phyloP scores from a whole-genome alignment of 75 land plant species.

The Isoetes taiwanensis region DNA sequence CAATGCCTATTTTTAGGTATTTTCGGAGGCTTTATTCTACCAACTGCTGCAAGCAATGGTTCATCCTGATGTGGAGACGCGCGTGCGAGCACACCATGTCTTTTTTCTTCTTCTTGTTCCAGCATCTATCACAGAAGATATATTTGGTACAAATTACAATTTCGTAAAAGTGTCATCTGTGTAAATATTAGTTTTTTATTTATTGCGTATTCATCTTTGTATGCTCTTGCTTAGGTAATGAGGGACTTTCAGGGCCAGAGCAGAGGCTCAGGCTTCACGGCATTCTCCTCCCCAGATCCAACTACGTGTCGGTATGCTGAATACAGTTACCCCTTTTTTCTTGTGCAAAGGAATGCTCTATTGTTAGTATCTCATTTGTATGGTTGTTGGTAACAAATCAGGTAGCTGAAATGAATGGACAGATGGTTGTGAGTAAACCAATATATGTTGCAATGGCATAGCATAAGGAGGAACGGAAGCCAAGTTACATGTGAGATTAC shows the following conservation, averaged over 20 bases:
- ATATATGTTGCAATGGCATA: slow-evolving; percentile 92
- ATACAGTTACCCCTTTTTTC: too few species aligned
- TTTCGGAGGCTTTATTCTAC: slow-evolving; percentile 83
- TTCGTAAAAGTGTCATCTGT: too few species aligned
- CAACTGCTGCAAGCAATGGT: slow-evolving; percentile 86
- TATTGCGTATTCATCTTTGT: too few species aligned
- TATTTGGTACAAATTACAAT: too few species aligned
- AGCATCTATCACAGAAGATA: too few species aligned
- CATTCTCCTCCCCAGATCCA: slow-evolving; percentile 65
- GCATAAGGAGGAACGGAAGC: slow-evolving; percentile 84
- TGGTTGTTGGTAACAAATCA: too few species aligned
- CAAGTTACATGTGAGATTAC: slow-evolving; percentile 57
- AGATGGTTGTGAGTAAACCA: slow-evolving; percentile 83
- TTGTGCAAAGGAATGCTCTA: too few species aligned
- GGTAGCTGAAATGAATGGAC: slow-evolving; percentile 93
- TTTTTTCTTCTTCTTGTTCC: slow-evolving; percentile 82
- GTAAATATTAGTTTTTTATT: too few species aligned
- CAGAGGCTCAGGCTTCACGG: slow-evolving; percentile 84
- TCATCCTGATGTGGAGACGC: slow-evolving; percentile 81
- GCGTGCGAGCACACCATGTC: slow-evolving; percentile 73
- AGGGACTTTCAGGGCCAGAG: slow-evolving; percentile 64
- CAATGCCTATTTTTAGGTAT: slow-evolving; percentile 55
- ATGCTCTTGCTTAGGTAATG: slow-evolving; percentile 56
- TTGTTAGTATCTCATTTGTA: too few species aligned
- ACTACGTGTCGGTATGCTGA: too few species aligned